phyloP scores from a whole-genome alignment of 2,329 filamentous ascomycete species.

The Paraphaeosphaeria sporulosa region DNA sequence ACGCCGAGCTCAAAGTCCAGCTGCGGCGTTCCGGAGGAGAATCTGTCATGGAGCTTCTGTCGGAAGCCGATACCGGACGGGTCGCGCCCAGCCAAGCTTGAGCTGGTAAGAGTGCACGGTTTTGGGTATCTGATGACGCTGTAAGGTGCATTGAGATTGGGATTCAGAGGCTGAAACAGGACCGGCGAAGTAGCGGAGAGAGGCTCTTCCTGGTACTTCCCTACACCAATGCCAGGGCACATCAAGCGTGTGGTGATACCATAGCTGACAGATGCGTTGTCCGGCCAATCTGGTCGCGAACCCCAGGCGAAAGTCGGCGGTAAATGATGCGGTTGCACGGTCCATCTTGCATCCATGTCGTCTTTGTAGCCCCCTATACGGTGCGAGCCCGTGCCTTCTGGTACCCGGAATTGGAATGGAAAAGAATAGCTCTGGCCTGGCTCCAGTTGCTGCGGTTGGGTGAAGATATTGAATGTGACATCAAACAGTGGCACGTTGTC shows the following conservation, averaged over 20 bases:
- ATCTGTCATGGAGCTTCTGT: constrained; percentile 28
- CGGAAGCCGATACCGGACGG: constrained; percentile 26
- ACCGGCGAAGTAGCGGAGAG: constrained; percentile 21
- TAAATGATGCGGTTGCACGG: constrained; percentile 26
- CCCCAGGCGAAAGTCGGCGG: constrained; percentile 32
- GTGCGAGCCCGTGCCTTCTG: constrained; percentile 24
- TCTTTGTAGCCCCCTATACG: constrained; percentile 27
- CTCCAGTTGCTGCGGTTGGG: constrained; percentile 14
- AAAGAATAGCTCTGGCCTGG: constrained; percentile 26
- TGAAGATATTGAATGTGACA: constrained; percentile 24
- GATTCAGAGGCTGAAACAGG: constrained; percentile 26
- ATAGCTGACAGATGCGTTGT: constrained; percentile 30
- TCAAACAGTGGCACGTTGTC: constrained; percentile 34
- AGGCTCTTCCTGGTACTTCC: constrained; percentile 16
- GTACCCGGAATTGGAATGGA: constrained; percentile 31
- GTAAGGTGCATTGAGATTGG: constrained; percentile 10
- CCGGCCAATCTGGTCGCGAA: constrained; percentile 6
- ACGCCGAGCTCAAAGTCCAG: constrained; percentile 27
- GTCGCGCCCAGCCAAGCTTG: constrained; percentile 22
- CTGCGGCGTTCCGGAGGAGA: constrained; percentile 31
- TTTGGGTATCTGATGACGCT: constrained; percentile 18
- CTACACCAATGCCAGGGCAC: constrained; percentile 21
- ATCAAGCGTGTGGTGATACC: constrained; percentile 28
- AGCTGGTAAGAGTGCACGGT: constrained; percentile 25
- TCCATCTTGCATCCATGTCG: constrained; percentile 23